These are phyloP conservation scores for Diaporthe velutina DNA, from an alignment of 2,329 filamentous ascomycete species.

Conservation along the genomic window DNA sequence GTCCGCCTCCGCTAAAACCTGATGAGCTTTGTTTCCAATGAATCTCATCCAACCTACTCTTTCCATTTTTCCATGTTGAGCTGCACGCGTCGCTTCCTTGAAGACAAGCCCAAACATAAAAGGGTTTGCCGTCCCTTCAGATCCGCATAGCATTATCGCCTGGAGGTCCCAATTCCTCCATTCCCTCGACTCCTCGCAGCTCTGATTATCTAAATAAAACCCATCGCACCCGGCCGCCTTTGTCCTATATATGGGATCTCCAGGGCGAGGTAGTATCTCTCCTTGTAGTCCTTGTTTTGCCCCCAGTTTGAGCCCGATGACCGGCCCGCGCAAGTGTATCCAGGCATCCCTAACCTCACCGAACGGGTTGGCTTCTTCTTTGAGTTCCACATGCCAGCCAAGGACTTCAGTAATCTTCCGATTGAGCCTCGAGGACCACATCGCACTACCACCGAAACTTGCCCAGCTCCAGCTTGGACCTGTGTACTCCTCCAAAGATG, in stretches of 20 bases:
- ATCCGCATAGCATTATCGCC: background rate
- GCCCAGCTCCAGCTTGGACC: conserved; percentile 1
- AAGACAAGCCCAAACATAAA: background rate
- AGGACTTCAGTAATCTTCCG: background rate
- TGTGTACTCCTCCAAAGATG: background rate
- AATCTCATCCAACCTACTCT: background rate
- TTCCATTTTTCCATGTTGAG: background rate
- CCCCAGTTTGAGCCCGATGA: background rate
- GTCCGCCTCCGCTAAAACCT: background rate
- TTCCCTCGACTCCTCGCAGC: background rate
- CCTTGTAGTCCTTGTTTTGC: fast-evolving
- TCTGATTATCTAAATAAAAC: background rate
- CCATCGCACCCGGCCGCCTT: background rate
- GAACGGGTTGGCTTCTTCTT: background rate
- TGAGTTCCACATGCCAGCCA: background rate
- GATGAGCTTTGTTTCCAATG: fast-evolving
- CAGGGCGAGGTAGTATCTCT: background rate
- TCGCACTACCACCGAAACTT: background rate
- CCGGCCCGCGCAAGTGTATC: background rate
- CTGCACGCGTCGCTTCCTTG: background rate
- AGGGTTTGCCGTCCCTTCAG: background rate
- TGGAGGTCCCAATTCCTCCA: background rate
- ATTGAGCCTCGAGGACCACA: background rate
- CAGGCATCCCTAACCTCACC: background rate
- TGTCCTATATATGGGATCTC: background rate